phyloP scores from a whole-genome alignment of 2,329 filamentous ascomycete species.

The Alternaria metachromatica region DNA sequence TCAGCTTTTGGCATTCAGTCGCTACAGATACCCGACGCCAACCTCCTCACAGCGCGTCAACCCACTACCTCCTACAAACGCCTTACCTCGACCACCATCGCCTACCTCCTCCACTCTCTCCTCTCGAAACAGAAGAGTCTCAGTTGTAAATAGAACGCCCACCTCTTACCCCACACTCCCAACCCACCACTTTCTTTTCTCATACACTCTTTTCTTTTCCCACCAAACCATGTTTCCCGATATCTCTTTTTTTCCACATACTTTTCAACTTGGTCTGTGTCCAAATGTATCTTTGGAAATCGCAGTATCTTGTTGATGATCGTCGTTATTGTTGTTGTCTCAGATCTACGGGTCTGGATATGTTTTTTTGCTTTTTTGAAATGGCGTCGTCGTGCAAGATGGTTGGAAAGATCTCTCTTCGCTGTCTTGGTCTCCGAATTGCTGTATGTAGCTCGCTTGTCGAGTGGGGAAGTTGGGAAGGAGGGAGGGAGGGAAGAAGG shows the following conservation, averaged over 20 bases:
- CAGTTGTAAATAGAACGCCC: slow-evolving; percentile 1
- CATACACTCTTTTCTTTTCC: neutral
- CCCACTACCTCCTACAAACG: neutral
- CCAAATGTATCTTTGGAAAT: neutral
- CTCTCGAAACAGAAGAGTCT: neutral
- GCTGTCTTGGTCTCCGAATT: neutral
- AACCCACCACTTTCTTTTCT: neutral
- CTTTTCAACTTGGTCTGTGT: slow-evolving; percentile 10
- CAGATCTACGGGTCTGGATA: slow-evolving; percentile 3
- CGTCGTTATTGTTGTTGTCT: neutral
- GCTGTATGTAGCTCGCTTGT: neutral
- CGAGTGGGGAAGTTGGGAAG: neutral
- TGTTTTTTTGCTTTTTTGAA: neutral
- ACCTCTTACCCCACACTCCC: slow-evolving; percentile 2
- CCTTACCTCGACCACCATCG: neutral
- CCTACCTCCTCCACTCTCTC: neutral
- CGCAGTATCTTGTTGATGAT: neutral
- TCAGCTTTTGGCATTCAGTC: slow-evolving; percentile 38
- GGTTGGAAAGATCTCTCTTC: slow-evolving; percentile 3
- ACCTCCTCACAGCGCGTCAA: slow-evolving; percentile 13
- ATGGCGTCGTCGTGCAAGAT: slow-evolving; percentile 12
- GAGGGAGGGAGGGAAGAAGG: neutral
- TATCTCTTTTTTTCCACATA: neutral
- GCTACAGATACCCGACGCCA: slow-evolving; percentile 48
- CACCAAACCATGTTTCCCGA: slow-evolving; percentile 2